Percentiles rank a stretch among this genome's conserved stretches.
phyloP scores from a whole-genome alignment of 1,284 basidiomycete genomes.

The Cryptococcus depauperatus region DNA sequence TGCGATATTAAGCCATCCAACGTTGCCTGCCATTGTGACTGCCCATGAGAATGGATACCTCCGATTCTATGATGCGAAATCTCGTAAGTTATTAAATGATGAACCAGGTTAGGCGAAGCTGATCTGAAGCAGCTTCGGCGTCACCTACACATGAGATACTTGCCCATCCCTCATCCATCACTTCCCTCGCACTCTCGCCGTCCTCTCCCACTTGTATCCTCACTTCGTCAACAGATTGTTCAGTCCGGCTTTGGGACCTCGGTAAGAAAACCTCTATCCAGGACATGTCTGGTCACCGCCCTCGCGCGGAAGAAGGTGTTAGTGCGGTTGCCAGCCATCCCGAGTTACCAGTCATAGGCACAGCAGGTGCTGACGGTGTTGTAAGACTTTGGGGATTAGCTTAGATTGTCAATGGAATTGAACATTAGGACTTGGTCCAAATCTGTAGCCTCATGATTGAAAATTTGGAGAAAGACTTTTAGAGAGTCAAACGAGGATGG shows the following conservation, averaged over 20 bases:
- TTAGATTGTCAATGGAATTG: too few species aligned
- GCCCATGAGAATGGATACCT: slow-evolving; percentile 93
- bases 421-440: too few species aligned
- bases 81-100: slow-evolving; percentile 58
- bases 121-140: slow-evolving; percentile 46
- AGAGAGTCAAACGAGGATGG: too few species aligned
- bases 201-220: slow-evolving; percentile 61
- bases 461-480: too few species aligned
- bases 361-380: slow-evolving; percentile 89
- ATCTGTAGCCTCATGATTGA: too few species aligned
- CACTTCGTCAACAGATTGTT: slow-evolving; percentile 88
- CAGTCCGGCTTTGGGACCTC: slow-evolving; percentile 90
- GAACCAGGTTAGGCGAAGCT: neutral
- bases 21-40: slow-evolving; percentile 75
- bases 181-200: slow-evolving; percentile 79
- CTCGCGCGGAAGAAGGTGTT: slow-evolving; percentile 83
- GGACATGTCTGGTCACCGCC: slow-evolving; percentile 75
- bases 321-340: slow-evolving; percentile 55
- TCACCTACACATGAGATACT: slow-evolving; percentile 81
- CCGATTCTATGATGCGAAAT: slow-evolving; percentile 74
- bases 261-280: slow-evolving; percentile 61
- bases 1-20: slow-evolving; percentile 81
- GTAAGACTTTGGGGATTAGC: slow-evolving; percentile 61
- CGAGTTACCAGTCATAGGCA: slow-evolving; percentile 76
- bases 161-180: slow-evolving; percentile 85